Evolutionary conservation across 768 basidiomycete species (phyloP).

Genomic region (Pleurotus sapidus): DNA sequence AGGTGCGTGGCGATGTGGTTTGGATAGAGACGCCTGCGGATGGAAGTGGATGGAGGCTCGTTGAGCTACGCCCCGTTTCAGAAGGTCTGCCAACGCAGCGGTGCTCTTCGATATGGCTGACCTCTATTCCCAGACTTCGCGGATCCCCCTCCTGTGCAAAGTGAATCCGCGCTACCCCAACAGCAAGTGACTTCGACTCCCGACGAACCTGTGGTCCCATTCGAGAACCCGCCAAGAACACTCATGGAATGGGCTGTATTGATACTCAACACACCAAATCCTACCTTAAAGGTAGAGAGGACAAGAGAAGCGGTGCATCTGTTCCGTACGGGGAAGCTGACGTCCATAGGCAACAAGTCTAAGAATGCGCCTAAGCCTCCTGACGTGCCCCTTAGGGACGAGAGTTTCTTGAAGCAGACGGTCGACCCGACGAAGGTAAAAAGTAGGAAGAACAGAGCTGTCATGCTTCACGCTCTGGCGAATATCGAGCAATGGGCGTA

Average conservation of each 20-base stretch:
- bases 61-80: slow-evolving; percentile 69
- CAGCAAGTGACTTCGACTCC: neutral
- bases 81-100: slow-evolving; percentile 40
- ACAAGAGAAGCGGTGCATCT: slow-evolving; percentile 68
- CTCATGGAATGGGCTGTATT: slow-evolving; percentile 78
- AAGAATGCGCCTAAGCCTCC: slow-evolving; percentile 51
- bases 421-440: slow-evolving; percentile 60
- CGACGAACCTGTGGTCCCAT: slow-evolving; percentile 48
- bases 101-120: neutral
- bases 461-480: slow-evolving; percentile 79
- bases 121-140: slow-evolving; percentile 48
- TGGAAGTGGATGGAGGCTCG: slow-evolving; percentile 56
- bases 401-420: slow-evolving; percentile 39
- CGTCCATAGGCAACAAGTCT: slow-evolving; percentile 60
- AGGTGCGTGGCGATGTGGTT: slow-evolving; percentile 45
- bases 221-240: slow-evolving; percentile 50
- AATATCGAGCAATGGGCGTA: slow-evolving; percentile 90
- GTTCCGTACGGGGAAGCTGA: slow-evolving; percentile 67
- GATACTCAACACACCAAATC: slow-evolving; percentile 73
- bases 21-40: slow-evolving; percentile 59
- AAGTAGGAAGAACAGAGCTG: slow-evolving; percentile 59
- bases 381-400: slow-evolving; percentile 62
- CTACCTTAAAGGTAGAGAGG: slow-evolving; percentile 62
- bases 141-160: slow-evolving; percentile 50
- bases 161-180: slow-evolving; percentile 6